Evolutionary conservation across 1,284 basidiomycete species (phyloP), one percentile per base, ranked within the genome.

Genomic region (Trichosporon inkin): DNA sequence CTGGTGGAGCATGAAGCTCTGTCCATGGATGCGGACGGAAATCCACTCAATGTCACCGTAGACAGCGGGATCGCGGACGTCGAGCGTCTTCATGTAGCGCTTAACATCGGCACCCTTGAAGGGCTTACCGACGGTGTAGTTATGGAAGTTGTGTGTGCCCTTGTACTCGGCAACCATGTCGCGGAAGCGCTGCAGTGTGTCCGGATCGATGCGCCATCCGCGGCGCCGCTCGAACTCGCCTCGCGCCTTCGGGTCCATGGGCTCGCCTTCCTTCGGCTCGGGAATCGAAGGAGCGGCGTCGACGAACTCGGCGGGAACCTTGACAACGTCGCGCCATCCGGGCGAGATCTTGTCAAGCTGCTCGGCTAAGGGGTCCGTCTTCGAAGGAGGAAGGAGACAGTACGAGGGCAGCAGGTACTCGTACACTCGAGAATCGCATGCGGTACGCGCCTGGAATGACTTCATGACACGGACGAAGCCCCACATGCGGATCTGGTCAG

Each of bases 1-100:
- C 71, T 99, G 95, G 77, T 99, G 95, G 60, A 99, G 80, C 96
- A 99, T 99, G 77, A 99, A 99, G 68, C 91, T 94, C 77, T 99
- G 96, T 0, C 95, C 96, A 71, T 98, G 92, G 72, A 98, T 88
- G 66, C 90, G 83, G 35, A 99, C 87, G 54, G 88, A 89, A 54
- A 99, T 86, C 94, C 95, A 99, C 73, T 99, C 95, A 1, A 90
- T 94, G 34, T 87, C 88, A 17, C 91, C 89, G 68, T 93, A 88
- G 4, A 95, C 86, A 5, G 84, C 84, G 24, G 91, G 91, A 55
- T 92, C 88, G 64, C 81, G 69, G 28, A 91, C 92, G 74, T 90
- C 86, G 3, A 96, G 86, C 51, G 81, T 84, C 71, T 90, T 89
- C 87, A 98, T 93, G 73, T 86, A 84, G 16, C 96, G 82, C 69